Conservation (phyloP, 768 basidiomycete genomes). For the Boletus sensibilis region DNA sequence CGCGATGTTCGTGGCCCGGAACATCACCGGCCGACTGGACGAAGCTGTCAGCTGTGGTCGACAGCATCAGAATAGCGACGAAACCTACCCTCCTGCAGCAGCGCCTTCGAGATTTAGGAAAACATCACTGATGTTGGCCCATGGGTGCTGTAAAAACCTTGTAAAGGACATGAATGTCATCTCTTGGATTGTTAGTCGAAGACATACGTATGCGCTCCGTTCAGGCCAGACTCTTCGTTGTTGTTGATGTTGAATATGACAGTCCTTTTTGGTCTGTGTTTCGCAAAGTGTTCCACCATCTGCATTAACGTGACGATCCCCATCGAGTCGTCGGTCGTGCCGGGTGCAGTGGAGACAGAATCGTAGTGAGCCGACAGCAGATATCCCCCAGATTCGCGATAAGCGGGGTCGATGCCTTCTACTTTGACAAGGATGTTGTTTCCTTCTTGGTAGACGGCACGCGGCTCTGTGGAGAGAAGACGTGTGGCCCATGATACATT, state of each 20-base stretch:
- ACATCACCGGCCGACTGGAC: slow-evolving; percentile 68
- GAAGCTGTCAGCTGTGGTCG: background rate
- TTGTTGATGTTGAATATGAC: slow-evolving; percentile 86
- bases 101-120: slow-evolving; percentile 88
- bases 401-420: slow-evolving; percentile 45
- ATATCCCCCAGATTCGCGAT: slow-evolving; percentile 42
- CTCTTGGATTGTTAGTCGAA: slow-evolving; percentile 2
- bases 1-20: slow-evolving; percentile 64
- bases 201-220: slow-evolving; percentile 64
- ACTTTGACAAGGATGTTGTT: slow-evolving; percentile 68
- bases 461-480: slow-evolving; percentile 15
- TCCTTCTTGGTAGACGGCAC: slow-evolving; percentile 57
- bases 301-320: slow-evolving; percentile 65
- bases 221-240: slow-evolving; percentile 75
- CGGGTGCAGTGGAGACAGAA: slow-evolving; percentile 72
- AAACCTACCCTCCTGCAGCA: slow-evolving; percentile 65
- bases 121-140: slow-evolving; percentile 60
- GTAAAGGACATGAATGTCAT: background rate
- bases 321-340: slow-evolving; percentile 80
- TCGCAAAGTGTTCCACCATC: slow-evolving; percentile 54
- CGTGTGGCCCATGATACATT: slow-evolving; percentile 47
- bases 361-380: slow-evolving; percentile 83
- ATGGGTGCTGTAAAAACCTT: slow-evolving; percentile 73
- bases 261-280: slow-evolving; percentile 52
- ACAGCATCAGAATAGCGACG: background rate